phyloP scores from a whole-genome alignment of 2,329 filamentous ascomycete genomes.

The Lecanicillium sp. region DNA sequence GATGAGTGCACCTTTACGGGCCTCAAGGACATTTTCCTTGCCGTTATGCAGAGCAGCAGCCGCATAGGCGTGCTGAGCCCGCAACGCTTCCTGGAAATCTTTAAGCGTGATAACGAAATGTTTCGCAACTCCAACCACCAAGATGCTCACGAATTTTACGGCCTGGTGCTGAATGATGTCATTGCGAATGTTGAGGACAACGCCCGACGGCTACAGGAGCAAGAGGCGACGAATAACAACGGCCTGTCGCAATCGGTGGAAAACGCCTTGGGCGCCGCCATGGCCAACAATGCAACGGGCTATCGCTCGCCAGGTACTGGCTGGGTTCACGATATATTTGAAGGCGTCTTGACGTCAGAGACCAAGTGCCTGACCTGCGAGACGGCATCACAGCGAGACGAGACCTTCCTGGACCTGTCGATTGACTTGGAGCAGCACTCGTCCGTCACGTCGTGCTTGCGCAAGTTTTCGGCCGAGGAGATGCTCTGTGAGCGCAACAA shows the following conservation, averaged over 20 bases:
- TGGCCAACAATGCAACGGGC: constrained; percentile 29
- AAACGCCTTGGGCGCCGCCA: constrained; percentile 22
- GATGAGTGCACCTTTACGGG: constrained; percentile 90
- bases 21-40: constrained; percentile 92
- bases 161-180: constrained; percentile 89
- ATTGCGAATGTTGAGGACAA: constrained; percentile 91
- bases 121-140: constrained; percentile 97
- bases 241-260: constrained; percentile 46
- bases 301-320: constrained; percentile 57
- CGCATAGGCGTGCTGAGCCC: constrained; percentile 88
- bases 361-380: constrained; percentile 96
- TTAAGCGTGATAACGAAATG: constrained; percentile 93
- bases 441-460: constrained; percentile 88
- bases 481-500: constrained; percentile 99
- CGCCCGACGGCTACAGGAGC: constrained; percentile 55
- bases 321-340: constrained; percentile 97
- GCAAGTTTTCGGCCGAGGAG: constrained; percentile 95
- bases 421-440: constrained; percentile 94
- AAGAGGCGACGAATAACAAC: constrained; percentile 32
- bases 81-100: constrained; percentile 85
- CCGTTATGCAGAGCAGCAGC: constrained; percentile 71
- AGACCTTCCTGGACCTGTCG: constrained; percentile 91
- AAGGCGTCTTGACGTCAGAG: constrained; percentile 89
- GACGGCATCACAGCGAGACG: constrained; percentile 88
- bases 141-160: constrained; percentile 95